A percentile compares a stretch with the other conserved stretches of the same genome.
Evolutionary conservation across 495 filamentous ascomycete genomes (phyloP).

Genomic region (Podospora sp.): DNA sequence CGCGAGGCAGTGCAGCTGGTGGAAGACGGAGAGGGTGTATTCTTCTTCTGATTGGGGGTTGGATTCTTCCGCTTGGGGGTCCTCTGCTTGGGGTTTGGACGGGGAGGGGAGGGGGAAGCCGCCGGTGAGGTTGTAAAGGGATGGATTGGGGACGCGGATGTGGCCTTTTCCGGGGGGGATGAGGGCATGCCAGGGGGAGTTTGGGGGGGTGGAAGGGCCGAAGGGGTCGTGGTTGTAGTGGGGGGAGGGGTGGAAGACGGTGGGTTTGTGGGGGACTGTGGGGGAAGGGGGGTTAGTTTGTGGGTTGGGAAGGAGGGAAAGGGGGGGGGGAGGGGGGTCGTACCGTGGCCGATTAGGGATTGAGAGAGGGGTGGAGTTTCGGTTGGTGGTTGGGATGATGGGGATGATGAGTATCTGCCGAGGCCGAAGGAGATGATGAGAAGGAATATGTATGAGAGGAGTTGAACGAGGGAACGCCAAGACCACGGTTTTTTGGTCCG

Average conservation of each 20-base stretch:
- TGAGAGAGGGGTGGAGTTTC: slow-evolving; percentile 4
- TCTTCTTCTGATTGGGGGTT: slow-evolving; percentile 12
- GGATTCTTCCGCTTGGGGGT: no score
- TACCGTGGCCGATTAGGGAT: slow-evolving; percentile 17
- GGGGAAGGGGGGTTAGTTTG: no score
- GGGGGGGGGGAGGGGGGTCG: background rate
- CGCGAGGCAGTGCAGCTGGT: slow-evolving; percentile 28
- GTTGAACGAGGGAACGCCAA: background rate
- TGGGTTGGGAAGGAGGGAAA: no score
- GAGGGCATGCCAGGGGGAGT: slow-evolving; percentile 14
- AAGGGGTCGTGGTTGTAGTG: slow-evolving; percentile 20
- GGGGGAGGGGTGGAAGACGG: slow-evolving; percentile 16
- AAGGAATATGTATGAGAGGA: background rate
- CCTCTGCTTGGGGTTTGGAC: background rate
- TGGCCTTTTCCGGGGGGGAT: slow-evolving; percentile 21
- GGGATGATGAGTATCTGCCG: slow-evolving; percentile 3
- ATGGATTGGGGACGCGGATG: slow-evolving; percentile 18
- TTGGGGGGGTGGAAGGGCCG: slow-evolving; percentile 5
- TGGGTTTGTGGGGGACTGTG: slow-evolving; percentile 12
- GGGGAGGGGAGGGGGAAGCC: slow-evolving; percentile 17
- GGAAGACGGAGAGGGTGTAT: slow-evolving; percentile 26
- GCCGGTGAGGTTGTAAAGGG: slow-evolving; percentile 11
- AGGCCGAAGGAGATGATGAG: slow-evolving; percentile 1
- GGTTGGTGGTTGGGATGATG: background rate
- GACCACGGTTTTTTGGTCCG: background rate